These are phyloP conservation scores for Abrus pulchellus DNA, from an alignment of 306 rosid genomes.

Conservation along the genomic window DNA sequence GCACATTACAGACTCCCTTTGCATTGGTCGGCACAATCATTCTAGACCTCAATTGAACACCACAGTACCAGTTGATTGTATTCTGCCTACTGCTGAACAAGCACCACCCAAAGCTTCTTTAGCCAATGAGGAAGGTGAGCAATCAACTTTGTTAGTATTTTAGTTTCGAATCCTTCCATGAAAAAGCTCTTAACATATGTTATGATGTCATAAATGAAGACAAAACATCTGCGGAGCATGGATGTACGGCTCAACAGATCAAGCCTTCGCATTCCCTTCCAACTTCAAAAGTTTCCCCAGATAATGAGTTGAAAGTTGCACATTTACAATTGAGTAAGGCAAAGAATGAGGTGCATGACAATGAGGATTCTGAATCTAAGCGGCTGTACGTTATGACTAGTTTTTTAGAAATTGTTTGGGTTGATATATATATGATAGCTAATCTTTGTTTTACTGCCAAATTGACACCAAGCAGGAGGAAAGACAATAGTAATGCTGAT, in stretches of 20 bases:
- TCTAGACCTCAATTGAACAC: slow-evolving; percentile 65
- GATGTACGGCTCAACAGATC: slow-evolving; percentile 50
- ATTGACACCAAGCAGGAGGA: slow-evolving; percentile 67
- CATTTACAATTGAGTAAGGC: slow-evolving; percentile 51
- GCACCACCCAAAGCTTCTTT: slow-evolving; percentile 54
- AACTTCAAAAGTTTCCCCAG: slow-evolving; percentile 53
- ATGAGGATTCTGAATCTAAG: slow-evolving; percentile 67
- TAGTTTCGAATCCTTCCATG: slow-evolving; percentile 51
- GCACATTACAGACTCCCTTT: slow-evolving; percentile 65
- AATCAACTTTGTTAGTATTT: slow-evolving; percentile 38
- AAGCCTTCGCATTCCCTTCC: slow-evolving; percentile 55
- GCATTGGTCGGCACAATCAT: slow-evolving; percentile 88
- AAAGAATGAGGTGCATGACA: slow-evolving; percentile 50
- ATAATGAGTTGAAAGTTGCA: slow-evolving; percentile 57
- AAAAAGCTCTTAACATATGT: slow-evolving; percentile 51
- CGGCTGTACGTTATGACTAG: slow-evolving; percentile 71
- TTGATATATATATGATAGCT: slow-evolving; percentile 43
- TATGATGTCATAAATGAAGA: slow-evolving; percentile 57
- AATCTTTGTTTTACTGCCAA: slow-evolving; percentile 40
- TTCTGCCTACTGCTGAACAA: slow-evolving; percentile 57
- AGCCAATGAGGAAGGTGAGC: slow-evolving; percentile 63
- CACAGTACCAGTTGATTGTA: slow-evolving; percentile 60
- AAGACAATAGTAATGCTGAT: slow-evolving; percentile 56
- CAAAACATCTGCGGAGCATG: slow-evolving; percentile 55
- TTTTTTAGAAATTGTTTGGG: slow-evolving; percentile 13